Evolutionary conservation across 192 early-diverging fungal genomes (phyloP), one percentile per base, ranked within the genome.

Genomic region (Backusella mclennaniae): DNA sequence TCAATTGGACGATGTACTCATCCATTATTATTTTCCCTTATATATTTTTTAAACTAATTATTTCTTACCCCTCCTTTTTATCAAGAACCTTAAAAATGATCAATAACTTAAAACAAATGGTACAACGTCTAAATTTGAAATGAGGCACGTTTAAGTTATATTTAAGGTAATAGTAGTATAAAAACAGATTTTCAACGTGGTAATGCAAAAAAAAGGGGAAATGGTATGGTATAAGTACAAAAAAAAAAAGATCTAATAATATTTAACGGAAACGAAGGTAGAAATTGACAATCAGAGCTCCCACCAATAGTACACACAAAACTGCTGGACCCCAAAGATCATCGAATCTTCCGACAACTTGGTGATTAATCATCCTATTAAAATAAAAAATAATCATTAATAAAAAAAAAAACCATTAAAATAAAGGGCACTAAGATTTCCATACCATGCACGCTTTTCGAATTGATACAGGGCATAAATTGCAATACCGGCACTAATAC

Each of bases 291-390:
- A 78, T 78, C 38, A 94, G 86, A 1, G 91, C 90, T n/a, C 75
- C 78, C 19, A 94, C 83, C 67, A 96, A 83, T 69, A 92, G 86
- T 38, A 86, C 76, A 75, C 92, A 92, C 63, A 95, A 84, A 23
- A 92, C 69, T 6, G 90, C 92, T 12, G 94, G 94, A n/a, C 92
- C 93, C 41, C 85, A 80, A 23, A 88, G 77, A 77, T 95, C 93
- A 78, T 95, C 94, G 76, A 94, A 95, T 12, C 92, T 90, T 17
- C 92, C 93, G 15, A 74, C 59, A 69, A 82, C 42, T 4, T 69
- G 80, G 53, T 74, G 76, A 67, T 82, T 82, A 23, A 82, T 82
- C 80, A 82, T 82, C 69, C 76, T 77, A 63, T 21, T 42, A 73
- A 52, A 23, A 14, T 26, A 21, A 41, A 66, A 3, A 9, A 33